Percentiles rank a stretch among this genome's conserved stretches.
Evolutionary conservation across 2,329 filamentous ascomycete genomes (phyloP).

Genomic region (Cyphellophora europaea): DNA sequence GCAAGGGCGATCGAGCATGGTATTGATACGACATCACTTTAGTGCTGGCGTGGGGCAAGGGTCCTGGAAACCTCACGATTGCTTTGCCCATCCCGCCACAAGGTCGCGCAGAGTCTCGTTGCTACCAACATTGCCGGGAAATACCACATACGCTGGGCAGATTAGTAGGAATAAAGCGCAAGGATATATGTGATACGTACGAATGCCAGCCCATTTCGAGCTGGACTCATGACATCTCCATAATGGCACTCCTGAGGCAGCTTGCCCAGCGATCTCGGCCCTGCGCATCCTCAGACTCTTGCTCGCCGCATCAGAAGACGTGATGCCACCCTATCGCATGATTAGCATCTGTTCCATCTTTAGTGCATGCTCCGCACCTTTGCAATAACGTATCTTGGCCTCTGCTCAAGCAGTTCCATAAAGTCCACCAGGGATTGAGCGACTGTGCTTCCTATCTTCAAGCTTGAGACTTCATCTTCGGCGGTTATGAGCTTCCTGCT

Average conservation of each 20-base stretch:
- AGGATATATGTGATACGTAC: too few species aligned
- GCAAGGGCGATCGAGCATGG: too few species aligned
- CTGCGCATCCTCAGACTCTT: slow-evolving; percentile 46
- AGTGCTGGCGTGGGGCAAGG: too few species aligned
- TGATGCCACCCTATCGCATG: slow-evolving; percentile 43
- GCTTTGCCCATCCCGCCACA: slow-evolving; percentile 29
- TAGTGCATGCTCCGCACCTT: slow-evolving; percentile 33
- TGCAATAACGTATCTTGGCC: slow-evolving; percentile 48
- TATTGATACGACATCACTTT: too few species aligned
- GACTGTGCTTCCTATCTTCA: slow-evolving; percentile 46
- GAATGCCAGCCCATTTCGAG: slow-evolving; percentile 41
- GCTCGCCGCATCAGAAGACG: slow-evolving; percentile 49
- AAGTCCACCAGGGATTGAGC: slow-evolving; percentile 44
- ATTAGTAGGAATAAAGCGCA: slow-evolving; percentile 2
- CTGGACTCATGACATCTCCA: slow-evolving; percentile 49
- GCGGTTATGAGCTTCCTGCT: slow-evolving; percentile 44
- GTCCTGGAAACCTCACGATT: too few species aligned
- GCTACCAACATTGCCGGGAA: slow-evolving; percentile 50
- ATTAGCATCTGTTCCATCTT: too few species aligned
- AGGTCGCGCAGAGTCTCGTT: slow-evolving; percentile 38
- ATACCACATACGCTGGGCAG: slow-evolving; percentile 40
- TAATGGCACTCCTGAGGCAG: slow-evolving; percentile 47
- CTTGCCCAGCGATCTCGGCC: slow-evolving; percentile 48
- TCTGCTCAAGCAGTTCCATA: slow-evolving; percentile 34
- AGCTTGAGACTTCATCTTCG: slow-evolving; percentile 38